Base-by-base conservation (phyloP, 805 yeast species). In the Grigorovia humatica region DNA sequence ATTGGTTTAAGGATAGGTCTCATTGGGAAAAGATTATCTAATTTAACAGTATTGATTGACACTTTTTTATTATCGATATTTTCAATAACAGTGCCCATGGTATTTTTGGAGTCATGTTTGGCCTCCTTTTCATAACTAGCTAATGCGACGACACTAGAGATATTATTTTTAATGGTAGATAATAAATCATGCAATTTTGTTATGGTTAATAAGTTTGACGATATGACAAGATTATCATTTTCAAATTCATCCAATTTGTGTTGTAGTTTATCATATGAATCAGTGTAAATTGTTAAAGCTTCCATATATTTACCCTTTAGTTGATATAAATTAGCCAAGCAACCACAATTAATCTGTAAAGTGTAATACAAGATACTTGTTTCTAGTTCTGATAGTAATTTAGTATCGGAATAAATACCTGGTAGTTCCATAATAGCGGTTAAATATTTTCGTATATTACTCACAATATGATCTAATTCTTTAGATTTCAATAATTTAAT, bases 321-420 rank as follows among this genome's bases (percentile, higher is more conserved):
- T 51, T 63, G 66, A 48, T 64, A 66, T 35, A 66, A 50, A 11
- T 59, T 46, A 3, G 64, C 66, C 15, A 67, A 52, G 50, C 68
- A 64, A 19, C 58, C 61, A 4, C 67, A 57, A 35, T 54, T 54
- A 43, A 62, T 49, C 29, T 56, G 48, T 5, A 59, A 41, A 44
- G 58, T 55, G 52, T 55, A 65, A 52, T 60, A 63, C 12, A 49
- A 29, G 40, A 55, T 59, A 15, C 55, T 46, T n/a, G 64, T 50
- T 20, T 61, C 64, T 45, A 67, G 47, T 45, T 60, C 60, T n/a
- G 55, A 68, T 55, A 71, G 65, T 51, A 91, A 73, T 20, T 76
- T 82, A 50, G 85, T 93, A 63, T 88, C 96, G 50, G 87, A 86
- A 62, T 85, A 81, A 18, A 91, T 96, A 74, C 98, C 98, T 0